Evolutionary conservation across 2,329 filamentous ascomycete genomes (phyloP).

Genomic region (Arthroderma uncinatum): DNA sequence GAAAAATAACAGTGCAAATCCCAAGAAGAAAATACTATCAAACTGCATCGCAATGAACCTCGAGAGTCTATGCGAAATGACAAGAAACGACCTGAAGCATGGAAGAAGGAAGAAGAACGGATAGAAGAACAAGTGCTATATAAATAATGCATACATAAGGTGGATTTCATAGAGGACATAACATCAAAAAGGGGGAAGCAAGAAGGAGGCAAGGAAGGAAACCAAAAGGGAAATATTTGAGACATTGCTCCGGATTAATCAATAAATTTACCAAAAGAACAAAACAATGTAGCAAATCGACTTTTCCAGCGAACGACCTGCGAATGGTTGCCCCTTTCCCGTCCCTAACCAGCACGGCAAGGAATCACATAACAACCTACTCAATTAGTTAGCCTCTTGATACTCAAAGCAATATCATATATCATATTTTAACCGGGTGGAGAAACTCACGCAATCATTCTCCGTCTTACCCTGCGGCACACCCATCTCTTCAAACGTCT

Average conservation of each 20-base stretch:
- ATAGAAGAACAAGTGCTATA: constrained; percentile 5
- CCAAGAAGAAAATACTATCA: background rate
- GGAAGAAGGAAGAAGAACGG: constrained; percentile 4
- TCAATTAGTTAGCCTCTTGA: constrained; percentile 4
- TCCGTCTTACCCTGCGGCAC: constrained; percentile 74
- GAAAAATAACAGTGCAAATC: background rate
- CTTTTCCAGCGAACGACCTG: background rate
- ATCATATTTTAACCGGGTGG: background rate
- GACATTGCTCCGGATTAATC: constrained; percentile 1
- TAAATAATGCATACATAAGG: constrained; percentile 2
- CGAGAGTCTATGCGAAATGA: background rate
- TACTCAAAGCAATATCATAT: background rate
- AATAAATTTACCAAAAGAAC: background rate
- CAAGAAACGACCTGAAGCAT: background rate
- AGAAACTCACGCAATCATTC: constrained; percentile 68
- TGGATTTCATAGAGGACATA: background rate
- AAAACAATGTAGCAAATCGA: background rate
- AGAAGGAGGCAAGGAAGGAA: background rate
- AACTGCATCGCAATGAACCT: background rate
- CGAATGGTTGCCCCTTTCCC: background rate
- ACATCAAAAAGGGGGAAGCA: background rate
- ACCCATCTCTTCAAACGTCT: constrained; percentile 97
- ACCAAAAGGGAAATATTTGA: background rate
- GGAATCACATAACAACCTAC: constrained; percentile 20
- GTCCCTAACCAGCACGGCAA: background rate